Evolutionary conservation across 2,329 filamentous ascomycete species (phyloP).

Genomic region (Bipolaris zeicola): DNA sequence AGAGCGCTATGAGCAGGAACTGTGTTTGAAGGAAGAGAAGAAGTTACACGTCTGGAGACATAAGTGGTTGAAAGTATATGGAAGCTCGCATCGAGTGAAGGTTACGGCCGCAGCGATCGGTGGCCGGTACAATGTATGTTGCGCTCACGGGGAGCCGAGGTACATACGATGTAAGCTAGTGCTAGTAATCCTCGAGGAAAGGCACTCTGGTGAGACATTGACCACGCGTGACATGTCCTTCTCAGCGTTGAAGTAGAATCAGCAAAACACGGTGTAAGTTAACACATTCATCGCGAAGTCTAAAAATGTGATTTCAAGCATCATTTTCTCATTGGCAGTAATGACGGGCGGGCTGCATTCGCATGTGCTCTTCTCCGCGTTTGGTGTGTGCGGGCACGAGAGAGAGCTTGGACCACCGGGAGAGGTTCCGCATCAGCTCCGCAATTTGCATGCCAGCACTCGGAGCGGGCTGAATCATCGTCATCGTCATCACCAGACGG

Average conservation of each 20-base stretch:
- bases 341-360: neutral
- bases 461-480: neutral
- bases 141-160: constrained; percentile 25
- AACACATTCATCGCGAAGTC: too few species aligned
- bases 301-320: too few species aligned
- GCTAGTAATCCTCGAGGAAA: constrained; percentile 7
- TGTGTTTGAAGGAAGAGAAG: neutral
- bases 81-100: constrained; percentile 22
- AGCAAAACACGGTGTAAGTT: too few species aligned
- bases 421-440: constrained; percentile 13
- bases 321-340: too few species aligned
- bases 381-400: neutral
- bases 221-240: neutral
- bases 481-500: constrained; percentile 27
- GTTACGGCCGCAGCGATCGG: constrained; percentile 28
- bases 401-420: constrained; percentile 10
- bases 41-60: neutral
- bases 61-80: constrained; percentile 5
- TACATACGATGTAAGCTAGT: constrained; percentile 19
- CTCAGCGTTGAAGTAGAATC: neutral
- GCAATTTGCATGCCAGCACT: constrained; percentile 21
- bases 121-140: constrained; percentile 9
- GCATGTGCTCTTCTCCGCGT: neutral
- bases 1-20: neutral
- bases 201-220: neutral